Percentiles rank a stretch among this genome's conserved stretches.
Conservation (phyloP, 106 monocot genomes). For the Phalaenopsis equestris region DNA sequence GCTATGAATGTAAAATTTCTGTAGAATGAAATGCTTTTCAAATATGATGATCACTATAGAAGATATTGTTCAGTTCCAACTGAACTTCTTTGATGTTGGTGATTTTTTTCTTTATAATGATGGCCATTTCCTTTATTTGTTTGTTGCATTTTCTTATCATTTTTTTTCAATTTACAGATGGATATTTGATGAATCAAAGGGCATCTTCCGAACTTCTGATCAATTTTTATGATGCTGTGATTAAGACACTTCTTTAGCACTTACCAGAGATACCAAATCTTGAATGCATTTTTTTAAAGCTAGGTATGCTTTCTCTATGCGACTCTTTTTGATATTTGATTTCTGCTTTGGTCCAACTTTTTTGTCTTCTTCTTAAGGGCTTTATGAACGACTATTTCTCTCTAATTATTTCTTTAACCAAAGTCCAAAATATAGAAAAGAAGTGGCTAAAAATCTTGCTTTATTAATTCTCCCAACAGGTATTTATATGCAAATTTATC, state of each 20-base stretch:
- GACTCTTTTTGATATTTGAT: neutral
- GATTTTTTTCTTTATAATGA: neutral
- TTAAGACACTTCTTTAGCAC: neutral
- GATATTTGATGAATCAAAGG: constrained; percentile 11
- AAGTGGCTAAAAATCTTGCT: no score
- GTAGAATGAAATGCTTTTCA: neutral
- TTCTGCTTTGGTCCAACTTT: neutral
- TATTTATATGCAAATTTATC: neutral
- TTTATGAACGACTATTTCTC: neutral
- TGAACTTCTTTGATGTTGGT: neutral
- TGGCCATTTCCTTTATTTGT: neutral
- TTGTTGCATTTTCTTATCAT: neutral
- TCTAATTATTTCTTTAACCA: neutral
- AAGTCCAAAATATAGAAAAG: neutral
- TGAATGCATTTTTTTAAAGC: neutral
- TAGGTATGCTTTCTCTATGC: constrained; percentile 6
- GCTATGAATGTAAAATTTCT: neutral
- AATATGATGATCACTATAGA: neutral
- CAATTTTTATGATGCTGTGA: neutral
- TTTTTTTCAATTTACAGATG: constrained; percentile 19
- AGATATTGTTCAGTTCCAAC: neutral
- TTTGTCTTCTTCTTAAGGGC: neutral
- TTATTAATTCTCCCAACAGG: neutral
- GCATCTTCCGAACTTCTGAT: constrained; percentile 11
- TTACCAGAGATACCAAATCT: neutral